Evolutionary conservation across 306 rosid genomes (phyloP), one percentile per base, ranked within the genome.

Genomic region (Herpetospermum pedunculosum): DNA sequence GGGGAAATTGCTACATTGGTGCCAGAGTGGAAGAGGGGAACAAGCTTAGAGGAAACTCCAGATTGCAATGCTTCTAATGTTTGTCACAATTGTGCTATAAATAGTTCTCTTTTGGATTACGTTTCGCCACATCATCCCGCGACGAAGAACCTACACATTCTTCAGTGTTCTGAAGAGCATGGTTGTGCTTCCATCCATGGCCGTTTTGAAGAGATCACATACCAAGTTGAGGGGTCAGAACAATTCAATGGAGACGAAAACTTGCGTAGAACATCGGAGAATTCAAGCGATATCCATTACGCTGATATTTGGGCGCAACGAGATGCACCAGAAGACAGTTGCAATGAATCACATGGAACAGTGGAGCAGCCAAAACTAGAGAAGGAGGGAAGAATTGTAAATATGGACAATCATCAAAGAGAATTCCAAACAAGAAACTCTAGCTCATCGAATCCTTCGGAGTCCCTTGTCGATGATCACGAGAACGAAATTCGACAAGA

Each of bases 401-500:
- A 54, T 64, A 75, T 70, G 63, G 83, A 89, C 79, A 78, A 77
- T 23, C 82, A 69, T 29, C 41, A 46, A 70, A 72, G 77, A 74
- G 59, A 48, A 77, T 76, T 28, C 78, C 34, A 80, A 75, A 50
- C 75, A 58, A 82, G 77, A 83, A 81, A 76, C 60, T 74, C 81
- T 49, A 60, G 46, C 44, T 44, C 86, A 29, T 65, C 65, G 18
- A 65, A 30, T 41, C 83, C 69, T 70, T 78, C 79, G 23, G 37
- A 76, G 35, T 63, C 73, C 5, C 37, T 77, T 75, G 80, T 77
- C 67, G 96, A 87, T 44, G 84, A 77, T 77, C 74, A 60, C 46
- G 97, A 88, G 79, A 95, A 95, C 62, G 96, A 91, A 70, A 89
- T 95, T 50, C 85, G 97, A 73, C 99, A 95, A 82, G 99, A 95